Base-by-base conservation (phyloP, 2,329 filamentous ascomycete genomes). In the Chaetomiaceae sp. region DNA sequence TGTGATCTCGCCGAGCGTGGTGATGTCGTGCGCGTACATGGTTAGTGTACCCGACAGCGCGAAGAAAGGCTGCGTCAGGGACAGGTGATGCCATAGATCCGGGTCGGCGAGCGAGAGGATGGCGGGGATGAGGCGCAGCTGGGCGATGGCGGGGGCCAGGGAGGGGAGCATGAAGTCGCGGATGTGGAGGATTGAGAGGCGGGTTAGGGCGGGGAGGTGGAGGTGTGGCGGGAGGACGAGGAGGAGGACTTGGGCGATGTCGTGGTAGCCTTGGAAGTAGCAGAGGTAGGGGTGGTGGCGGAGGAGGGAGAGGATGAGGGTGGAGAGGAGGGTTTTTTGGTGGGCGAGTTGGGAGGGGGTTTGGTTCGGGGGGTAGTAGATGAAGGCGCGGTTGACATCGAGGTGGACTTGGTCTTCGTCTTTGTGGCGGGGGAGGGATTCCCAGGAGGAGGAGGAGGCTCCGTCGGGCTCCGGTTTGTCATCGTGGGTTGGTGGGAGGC, bases 201-300 rank as follows among this genome's bases (percentile, higher is more conserved):
- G 87, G 31, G 88, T 80, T 29, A 95, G 82, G 15, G 86, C 83
- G 6, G 76, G 69, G 17, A 79, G 75, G 15, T 88, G 85, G 50
- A 76, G 68, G 20, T 76, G 65, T 9, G 82, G 73, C 0, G 86
- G 85, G 4, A 99, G 78, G 11, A 96, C 91, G 14, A 99, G 80
- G 37, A 97, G 81, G 55, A 99, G 80, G 22, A 99, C 94, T 72
- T 99, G 95, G 63, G 89, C 94, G 65, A 99, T 97, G 73, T 99
- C 94, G 71, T 99, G 94, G 69, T 95, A 99, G 68, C 94, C 94
- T 74, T 99, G 94, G 70, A 99, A 99, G 73, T 99, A 99, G 75
- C 85, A 90, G 33, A 99, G 82, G 68, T 86, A 85, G 15, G 91
- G 90, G 64, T 95, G 80, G 31, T 81, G 81, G 49, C 95, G 86